Conservation (phyloP, 2,329 filamentous ascomycete species). For the Dactylonectria macrodidyma region DNA sequence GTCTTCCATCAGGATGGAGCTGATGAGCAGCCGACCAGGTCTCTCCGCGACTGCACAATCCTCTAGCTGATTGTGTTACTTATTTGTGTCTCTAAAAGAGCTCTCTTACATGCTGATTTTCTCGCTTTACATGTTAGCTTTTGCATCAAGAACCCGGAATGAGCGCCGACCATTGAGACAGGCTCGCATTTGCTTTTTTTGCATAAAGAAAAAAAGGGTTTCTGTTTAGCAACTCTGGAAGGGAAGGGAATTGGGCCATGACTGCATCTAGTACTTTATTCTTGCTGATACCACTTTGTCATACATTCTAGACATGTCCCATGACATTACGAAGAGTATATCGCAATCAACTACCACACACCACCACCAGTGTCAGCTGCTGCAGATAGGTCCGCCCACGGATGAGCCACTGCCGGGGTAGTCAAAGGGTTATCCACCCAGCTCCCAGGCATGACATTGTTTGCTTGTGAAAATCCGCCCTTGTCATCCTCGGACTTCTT, state of each 20-base stretch:
- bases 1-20: constrained; percentile 44
- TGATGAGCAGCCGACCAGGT: constrained; percentile 49
- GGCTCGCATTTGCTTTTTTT: constrained; percentile 16
- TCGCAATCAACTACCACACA: constrained; percentile 27
- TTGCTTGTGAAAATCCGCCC: constrained; percentile 19
- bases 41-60: constrained; percentile 50
- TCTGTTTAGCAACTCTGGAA: constrained; percentile 25
- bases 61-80: constrained; percentile 45
- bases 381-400: constrained; percentile 51
- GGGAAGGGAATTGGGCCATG: constrained; percentile 28
- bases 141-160: constrained; percentile 14
- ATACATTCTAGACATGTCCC: constrained; percentile 36
- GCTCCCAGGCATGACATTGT: constrained; percentile 53
- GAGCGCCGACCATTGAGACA: not conserved
- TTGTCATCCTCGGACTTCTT: not conserved
- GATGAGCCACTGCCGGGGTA: constrained; percentile 18
- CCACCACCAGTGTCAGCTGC: constrained; percentile 54
- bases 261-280: constrained; percentile 22
- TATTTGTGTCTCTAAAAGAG: constrained; percentile 35
- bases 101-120: constrained; percentile 33
- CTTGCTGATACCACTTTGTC: constrained; percentile 37
- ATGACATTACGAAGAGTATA: constrained; percentile 12
- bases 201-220: constrained; percentile 24
- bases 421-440: constrained; percentile 41
- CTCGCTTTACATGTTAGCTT: constrained; percentile 24